Base-by-base conservation (phyloP, 495 filamentous ascomycete species). In the Trichocladium antarcticum region DNA sequence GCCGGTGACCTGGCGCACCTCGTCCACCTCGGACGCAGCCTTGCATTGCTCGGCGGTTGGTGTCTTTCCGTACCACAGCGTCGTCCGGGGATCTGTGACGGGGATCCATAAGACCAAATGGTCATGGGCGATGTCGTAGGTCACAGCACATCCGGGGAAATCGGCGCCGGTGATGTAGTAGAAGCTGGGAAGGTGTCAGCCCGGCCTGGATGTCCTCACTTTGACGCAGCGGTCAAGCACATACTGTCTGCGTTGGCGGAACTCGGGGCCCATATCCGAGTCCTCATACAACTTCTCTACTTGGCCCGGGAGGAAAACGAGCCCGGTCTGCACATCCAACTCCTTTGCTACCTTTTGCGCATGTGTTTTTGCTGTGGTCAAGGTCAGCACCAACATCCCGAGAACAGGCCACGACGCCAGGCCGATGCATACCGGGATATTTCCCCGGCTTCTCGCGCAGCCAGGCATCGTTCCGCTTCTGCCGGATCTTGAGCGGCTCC, bases 281-380 rank as follows among this genome's bases (percentile, higher is more conserved):
- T 83, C 74, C 55, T 81, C 75, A 53, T 71, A 79, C 10, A 66
- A 62, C 21, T 58, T 55, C 21, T 71, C 62, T n/a, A 65, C 56
- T 20, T 69, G 65, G 16, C 76, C 78, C 8, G 71, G 66, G 8
- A 85, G 68, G 58, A 75, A 81, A 42, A 85, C 76, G 47, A 90
- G 56, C 24, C 87, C 87, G 42, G 70, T 57, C 19, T 70, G 62
- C 37, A 73, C 70, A 3, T 75, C 76, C 22, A 94, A 77, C 47
- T 81, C 74, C 42, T 74, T 70, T 11, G 79, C 82, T 12, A 89
- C 85, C 37, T 77, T 81, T 51, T 76, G 77, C 36, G 84, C 87
- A 63, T 95, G 86, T 51, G 81, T 72, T 61, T 92, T 94, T 27
- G 87, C 88, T 89, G 22, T 7, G 5, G 16, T 20, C 7, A 21